These are phyloP conservation scores for Asterochloris erici DNA, from an alignment of 139 green algal species.

Conservation along the genomic window DNA sequence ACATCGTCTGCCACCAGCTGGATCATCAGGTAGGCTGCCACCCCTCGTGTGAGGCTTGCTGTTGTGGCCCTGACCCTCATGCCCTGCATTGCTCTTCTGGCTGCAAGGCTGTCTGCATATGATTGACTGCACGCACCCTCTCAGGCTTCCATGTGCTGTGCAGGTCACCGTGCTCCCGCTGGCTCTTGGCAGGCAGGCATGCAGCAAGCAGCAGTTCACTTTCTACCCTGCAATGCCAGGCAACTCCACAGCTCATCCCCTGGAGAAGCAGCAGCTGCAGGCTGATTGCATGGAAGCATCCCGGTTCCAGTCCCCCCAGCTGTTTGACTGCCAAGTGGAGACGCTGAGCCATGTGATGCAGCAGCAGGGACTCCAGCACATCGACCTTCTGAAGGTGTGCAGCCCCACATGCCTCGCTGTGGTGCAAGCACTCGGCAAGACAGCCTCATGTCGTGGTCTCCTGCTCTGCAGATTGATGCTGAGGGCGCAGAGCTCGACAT, in stretches of 20 bases:
- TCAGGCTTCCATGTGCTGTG: neutral
- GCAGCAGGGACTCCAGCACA: neutral
- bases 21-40: neutral
- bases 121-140: neutral
- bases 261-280: slow-evolving; percentile 12
- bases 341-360: neutral
- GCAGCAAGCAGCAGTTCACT: neutral
- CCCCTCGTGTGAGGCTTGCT: neutral
- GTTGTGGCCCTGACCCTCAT: neutral
- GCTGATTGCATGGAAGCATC: neutral
- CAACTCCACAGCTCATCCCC: slow-evolving; percentile 1
- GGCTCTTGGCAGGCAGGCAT: neutral
- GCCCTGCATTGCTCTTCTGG: neutral
- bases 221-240: slow-evolving; percentile 14
- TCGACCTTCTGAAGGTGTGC: slow-evolving; percentile 2
- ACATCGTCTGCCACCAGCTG: neutral
- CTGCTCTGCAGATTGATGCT: too few species aligned
- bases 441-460: too few species aligned
- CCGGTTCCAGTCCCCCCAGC: neutral
- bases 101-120: neutral
- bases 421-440: too few species aligned
- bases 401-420: neutral
- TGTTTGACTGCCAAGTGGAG: neutral
- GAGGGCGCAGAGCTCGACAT: too few species aligned
- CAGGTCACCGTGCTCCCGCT: neutral